Percentiles rank a stretch among this genome's conserved stretches.
phyloP scores from a whole-genome alignment of 768 basidiomycete genomes.

The Lactifluus piperatus region DNA sequence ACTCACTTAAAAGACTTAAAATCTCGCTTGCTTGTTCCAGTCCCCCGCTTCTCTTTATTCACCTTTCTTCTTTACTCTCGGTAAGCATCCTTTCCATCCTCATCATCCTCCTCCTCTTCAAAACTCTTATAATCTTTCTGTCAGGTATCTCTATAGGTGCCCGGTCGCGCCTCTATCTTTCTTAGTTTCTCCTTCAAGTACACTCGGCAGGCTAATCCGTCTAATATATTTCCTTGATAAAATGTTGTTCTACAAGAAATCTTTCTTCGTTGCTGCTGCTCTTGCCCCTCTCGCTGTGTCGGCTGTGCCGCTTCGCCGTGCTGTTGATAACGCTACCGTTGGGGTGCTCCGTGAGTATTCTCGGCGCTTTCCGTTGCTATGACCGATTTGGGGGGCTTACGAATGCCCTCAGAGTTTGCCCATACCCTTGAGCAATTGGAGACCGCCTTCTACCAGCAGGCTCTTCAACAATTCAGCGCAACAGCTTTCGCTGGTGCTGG shows the following conservation, averaged over 20 bases:
- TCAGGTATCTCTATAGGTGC: constrained; percentile 43
- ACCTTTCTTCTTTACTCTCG: not conserved
- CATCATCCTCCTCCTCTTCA: not conserved
- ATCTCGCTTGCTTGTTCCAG: not conserved
- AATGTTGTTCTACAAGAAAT: constrained; percentile 37
- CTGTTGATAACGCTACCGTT: constrained; percentile 31
- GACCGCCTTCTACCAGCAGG: constrained; percentile 57
- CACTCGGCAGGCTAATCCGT: constrained; percentile 26
- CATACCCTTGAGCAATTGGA: constrained; percentile 70
- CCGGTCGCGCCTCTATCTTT: constrained; percentile 57
- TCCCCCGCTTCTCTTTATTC: not conserved
- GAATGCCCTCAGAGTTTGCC: constrained; percentile 50
- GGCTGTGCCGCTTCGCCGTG: constrained; percentile 41
- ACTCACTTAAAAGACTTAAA: not conserved
- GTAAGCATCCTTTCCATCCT: not conserved
- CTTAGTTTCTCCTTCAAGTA: constrained; percentile 26
- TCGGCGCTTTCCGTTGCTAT: constrained; percentile 14
- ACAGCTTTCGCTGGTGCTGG: constrained; percentile 59
- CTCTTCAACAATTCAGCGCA: constrained; percentile 52
- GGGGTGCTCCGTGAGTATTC: constrained; percentile 44
- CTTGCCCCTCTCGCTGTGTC: constrained; percentile 36
- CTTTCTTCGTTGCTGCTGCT: constrained; percentile 36
- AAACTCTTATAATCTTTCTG: not conserved
- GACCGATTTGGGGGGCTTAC: not conserved
- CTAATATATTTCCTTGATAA: no score